phyloP scores from a whole-genome alignment of 345 rosid genomes.

The Erucastrum elatum region DNA sequence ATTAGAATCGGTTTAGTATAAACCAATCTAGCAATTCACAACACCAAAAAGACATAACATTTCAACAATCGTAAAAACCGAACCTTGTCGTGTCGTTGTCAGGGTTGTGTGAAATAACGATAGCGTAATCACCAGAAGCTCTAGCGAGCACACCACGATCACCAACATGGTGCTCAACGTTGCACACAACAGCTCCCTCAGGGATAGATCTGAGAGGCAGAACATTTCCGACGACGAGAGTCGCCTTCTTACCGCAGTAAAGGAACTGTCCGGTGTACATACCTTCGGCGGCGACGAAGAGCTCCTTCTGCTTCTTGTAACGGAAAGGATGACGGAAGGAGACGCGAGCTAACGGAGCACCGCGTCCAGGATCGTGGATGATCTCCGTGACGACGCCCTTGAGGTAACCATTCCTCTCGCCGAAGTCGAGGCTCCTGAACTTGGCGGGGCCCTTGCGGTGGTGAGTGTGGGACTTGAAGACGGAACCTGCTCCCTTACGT shows the following conservation, averaged over 20 bases:
- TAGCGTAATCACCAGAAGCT: slow-evolving; percentile 63
- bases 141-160: slow-evolving; percentile 68
- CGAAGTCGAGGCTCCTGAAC: slow-evolving; percentile 68
- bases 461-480: slow-evolving; percentile 76
- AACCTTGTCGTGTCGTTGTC: slow-evolving; percentile 69
- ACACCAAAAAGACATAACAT: not conserved
- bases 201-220: slow-evolving; percentile 59
- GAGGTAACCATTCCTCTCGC: slow-evolving; percentile 69
- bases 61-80: not conserved
- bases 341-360: slow-evolving; percentile 69
- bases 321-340: slow-evolving; percentile 71
- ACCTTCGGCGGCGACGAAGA: slow-evolving; percentile 67
- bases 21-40: not conserved
- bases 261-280: slow-evolving; percentile 63
- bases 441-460: slow-evolving; percentile 78
- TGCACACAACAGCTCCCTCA: slow-evolving; percentile 73
- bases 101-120: slow-evolving; percentile 65
- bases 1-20: not conserved
- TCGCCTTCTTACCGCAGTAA: slow-evolving; percentile 59
- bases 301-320: slow-evolving; percentile 69
- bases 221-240: slow-evolving; percentile 56
- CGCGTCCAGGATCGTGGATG: slow-evolving; percentile 74
- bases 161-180: slow-evolving; percentile 75
- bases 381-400: slow-evolving; percentile 66
- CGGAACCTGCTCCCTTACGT: slow-evolving; percentile 75